These are phyloP conservation scores for Kwoniella mangroviensis DNA, from an alignment of 768 basidiomycete genomes.

Conservation along the genomic window DNA sequence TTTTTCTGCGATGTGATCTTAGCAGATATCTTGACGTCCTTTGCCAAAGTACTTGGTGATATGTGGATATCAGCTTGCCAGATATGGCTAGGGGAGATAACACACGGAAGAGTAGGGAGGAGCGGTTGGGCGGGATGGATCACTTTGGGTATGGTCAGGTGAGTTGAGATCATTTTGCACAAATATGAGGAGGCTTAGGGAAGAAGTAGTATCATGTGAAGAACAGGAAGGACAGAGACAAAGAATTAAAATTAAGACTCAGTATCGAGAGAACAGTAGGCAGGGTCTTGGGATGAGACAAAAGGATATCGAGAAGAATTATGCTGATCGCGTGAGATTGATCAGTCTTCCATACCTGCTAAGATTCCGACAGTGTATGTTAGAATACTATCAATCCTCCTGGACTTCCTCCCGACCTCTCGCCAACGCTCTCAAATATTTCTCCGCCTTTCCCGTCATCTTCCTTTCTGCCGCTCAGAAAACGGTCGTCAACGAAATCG, in stretches of 20 bases:
- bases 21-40: constrained; percentile 94
- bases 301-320: neutral
- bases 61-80: constrained; percentile 85
- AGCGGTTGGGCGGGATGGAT: constrained; percentile 74
- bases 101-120: constrained; percentile 68
- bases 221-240: neutral
- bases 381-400: constrained; percentile 72
- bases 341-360: constrained; percentile 81
- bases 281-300: neutral
- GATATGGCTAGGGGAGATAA: constrained; percentile 80
- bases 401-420: constrained; percentile 75
- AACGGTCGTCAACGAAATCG: constrained; percentile 68
- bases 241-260: neutral
- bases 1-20: constrained; percentile 91
- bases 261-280: neutral
- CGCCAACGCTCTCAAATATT: constrained; percentile 93
- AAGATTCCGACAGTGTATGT: constrained; percentile 90
- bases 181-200: no score
- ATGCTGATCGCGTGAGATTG: neutral
- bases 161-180: no score
- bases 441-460: constrained; percentile 94
- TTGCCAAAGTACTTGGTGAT: constrained; percentile 94
- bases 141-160: constrained; percentile 87
- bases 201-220: neutral
- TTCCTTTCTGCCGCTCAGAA: constrained; percentile 89